phyloP scores from a whole-genome alignment of 495 filamentous ascomycete species.

The Recurvomyces mirabilis region DNA sequence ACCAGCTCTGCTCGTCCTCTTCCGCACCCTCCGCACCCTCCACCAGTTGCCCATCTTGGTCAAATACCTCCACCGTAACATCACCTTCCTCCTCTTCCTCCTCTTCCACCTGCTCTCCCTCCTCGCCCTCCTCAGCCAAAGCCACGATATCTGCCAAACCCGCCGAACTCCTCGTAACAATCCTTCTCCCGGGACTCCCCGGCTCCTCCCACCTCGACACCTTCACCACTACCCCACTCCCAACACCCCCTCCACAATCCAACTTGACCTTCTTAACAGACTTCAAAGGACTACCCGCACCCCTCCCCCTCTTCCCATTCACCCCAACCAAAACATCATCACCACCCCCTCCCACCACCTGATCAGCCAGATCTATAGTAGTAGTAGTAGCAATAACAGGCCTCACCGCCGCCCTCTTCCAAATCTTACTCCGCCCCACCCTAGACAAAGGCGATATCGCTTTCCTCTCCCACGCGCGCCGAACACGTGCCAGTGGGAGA shows the following conservation, averaged over 20 bases:
- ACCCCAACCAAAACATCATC: not conserved
- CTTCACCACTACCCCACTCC: not conserved
- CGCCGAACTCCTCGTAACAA: slow-evolving; percentile 15
- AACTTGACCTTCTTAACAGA: slow-evolving; percentile 21
- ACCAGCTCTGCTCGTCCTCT: not conserved
- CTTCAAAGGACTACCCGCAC: slow-evolving; percentile 5
- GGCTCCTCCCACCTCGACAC: slow-evolving; percentile 12
- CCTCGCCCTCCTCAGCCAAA: slow-evolving; percentile 1
- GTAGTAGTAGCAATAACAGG: not conserved
- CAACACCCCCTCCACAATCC: slow-evolving; percentile 2
- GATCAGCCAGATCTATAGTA: too few relatives aligned
- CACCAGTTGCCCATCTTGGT: slow-evolving; percentile 5
- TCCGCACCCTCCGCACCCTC: slow-evolving; percentile 7
- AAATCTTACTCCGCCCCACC: slow-evolving; percentile 27
- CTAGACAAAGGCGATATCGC: slow-evolving; percentile 20
- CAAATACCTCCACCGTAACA: slow-evolving; percentile 5
- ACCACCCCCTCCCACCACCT: not conserved
- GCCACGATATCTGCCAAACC: not conserved
- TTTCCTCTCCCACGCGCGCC: slow-evolving; percentile 32
- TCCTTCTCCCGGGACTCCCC: slow-evolving; percentile 17
- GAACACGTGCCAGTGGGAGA: slow-evolving; percentile 22
- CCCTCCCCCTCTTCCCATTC: not conserved
- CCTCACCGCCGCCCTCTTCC: slow-evolving; percentile 19
- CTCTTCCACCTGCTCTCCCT: not conserved
- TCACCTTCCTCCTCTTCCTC: not conserved